Evolutionary conservation across 2,329 filamentous ascomycete genomes (phyloP).

Genomic region (Botrytis paeoniae): DNA sequence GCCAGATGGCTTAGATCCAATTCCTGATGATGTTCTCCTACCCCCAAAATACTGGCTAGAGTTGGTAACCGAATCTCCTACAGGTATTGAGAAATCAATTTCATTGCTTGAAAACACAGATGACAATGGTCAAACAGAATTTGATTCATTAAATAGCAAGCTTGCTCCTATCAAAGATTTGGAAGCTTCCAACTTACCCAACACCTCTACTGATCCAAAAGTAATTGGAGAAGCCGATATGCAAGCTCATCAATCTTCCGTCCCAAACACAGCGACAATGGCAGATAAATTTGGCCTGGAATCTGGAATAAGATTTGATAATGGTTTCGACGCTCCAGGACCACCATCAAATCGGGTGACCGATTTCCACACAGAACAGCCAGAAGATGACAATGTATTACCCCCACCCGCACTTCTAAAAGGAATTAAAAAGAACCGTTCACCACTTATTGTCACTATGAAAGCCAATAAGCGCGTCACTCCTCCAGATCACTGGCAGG

Average conservation of each 20-base stretch:
- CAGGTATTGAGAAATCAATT: background rate
- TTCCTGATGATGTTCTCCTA: conserved; percentile 71
- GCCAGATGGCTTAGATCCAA: conserved; percentile 61
- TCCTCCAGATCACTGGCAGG: conserved; percentile 79
- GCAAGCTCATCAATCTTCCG: background rate
- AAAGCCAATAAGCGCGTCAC: conserved; percentile 71
- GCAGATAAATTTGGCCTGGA: background rate
- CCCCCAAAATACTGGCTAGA: conserved; percentile 53
- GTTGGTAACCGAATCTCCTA: conserved; percentile 13
- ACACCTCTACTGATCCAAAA: background rate
- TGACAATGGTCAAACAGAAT: background rate
- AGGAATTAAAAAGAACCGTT: background rate
- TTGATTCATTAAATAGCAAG: background rate
- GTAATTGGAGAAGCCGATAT: background rate
- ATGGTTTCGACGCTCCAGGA: background rate
- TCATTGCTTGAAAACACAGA: background rate
- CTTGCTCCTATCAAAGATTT: background rate
- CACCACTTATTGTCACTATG: conserved; percentile 42
- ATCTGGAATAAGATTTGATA: background rate
- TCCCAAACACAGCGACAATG: background rate
- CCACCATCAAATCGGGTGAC: background rate
- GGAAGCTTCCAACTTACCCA: background rate
- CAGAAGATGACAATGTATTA: background rate
- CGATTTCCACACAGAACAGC: background rate
- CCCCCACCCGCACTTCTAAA: background rate